Percentiles rank a stretch among this genome's conserved stretches.
These are phyloP conservation scores for Extremus antarcticus DNA, from an alignment of 495 filamentous ascomycete genomes.

Conservation along the genomic window DNA sequence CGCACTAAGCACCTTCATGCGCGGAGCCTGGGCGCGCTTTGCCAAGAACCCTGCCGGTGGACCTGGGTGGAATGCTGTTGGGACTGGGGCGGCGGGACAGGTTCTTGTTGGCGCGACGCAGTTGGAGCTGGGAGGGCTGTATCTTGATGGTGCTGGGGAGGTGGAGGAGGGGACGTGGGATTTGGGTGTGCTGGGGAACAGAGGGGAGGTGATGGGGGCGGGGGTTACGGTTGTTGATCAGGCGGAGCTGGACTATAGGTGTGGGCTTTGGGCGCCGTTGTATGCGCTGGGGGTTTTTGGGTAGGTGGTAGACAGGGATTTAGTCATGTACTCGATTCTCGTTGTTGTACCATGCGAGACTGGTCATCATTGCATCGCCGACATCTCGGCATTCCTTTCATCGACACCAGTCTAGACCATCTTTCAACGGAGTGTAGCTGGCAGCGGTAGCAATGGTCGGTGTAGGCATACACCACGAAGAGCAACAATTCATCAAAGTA, in stretches of 20 bases:
- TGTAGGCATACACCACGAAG: too few species aligned
- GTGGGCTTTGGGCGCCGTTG: slow-evolving; percentile 12
- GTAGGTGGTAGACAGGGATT: background rate
- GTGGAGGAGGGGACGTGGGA: slow-evolving; percentile 19
- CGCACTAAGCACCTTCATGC: slow-evolving; percentile 21
- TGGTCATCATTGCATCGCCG: too few species aligned
- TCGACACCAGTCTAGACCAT: too few species aligned
- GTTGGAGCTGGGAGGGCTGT: slow-evolving; percentile 4
- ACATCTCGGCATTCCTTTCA: too few species aligned
- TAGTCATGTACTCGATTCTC: too few species aligned
- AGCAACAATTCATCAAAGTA: too few species aligned
- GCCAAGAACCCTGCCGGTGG: slow-evolving; percentile 24
- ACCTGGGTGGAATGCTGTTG: slow-evolving; percentile 23
- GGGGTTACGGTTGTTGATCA: slow-evolving; percentile 21
- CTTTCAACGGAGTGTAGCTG: too few species aligned
- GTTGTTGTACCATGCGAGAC: too few species aligned
- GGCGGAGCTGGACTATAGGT: slow-evolving; percentile 17
- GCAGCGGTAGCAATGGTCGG: too few species aligned
- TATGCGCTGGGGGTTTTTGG: slow-evolving; percentile 4
- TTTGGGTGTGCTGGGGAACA: slow-evolving; percentile 18
- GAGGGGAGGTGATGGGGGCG: slow-evolving; percentile 2
- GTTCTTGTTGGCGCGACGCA: slow-evolving; percentile 21
- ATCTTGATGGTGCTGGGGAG: slow-evolving; percentile 24
- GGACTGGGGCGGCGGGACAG: slow-evolving; percentile 22
- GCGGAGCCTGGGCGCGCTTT: slow-evolving; percentile 20